These are phyloP conservation scores for Backusella luteola DNA, from an alignment of 192 early-diverging fungal species.

Conservation along the genomic window DNA sequence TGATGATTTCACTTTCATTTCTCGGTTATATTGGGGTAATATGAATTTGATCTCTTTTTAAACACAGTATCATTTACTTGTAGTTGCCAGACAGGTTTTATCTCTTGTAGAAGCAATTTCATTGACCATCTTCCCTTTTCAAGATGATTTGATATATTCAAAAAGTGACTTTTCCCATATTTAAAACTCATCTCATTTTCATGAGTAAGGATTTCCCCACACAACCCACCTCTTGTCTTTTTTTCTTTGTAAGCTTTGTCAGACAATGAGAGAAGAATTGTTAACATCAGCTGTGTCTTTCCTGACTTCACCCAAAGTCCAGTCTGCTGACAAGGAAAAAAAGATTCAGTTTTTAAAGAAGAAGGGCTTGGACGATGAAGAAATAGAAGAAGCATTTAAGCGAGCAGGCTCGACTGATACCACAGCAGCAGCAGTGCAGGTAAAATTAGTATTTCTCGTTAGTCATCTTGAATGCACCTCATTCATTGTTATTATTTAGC, in stretches of 20 bases:
- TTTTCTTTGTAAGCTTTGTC: constrained; percentile 6
- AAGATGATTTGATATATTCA: background rate
- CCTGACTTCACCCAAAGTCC: constrained; percentile 69
- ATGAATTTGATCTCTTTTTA: too few relatives aligned
- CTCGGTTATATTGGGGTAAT: too few relatives aligned
- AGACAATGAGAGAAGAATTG: constrained; percentile 44
- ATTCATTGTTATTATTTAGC: background rate
- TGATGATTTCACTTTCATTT: too few relatives aligned
- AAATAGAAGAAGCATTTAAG: constrained; percentile 63
- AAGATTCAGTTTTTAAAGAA: constrained; percentile 71
- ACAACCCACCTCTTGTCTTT: background rate
- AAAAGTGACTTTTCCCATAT: background rate
- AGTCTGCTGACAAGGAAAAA: constrained; percentile 65
- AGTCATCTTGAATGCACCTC: background rate
- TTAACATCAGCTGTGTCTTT: constrained; percentile 64
- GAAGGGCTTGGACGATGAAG: constrained; percentile 68
- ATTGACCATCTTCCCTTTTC: background rate
- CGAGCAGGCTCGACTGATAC: constrained; percentile 18
- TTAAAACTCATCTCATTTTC: constrained; percentile 1
- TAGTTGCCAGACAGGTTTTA: too few relatives aligned
- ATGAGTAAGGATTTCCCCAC: background rate
- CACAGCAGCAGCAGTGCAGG: background rate
- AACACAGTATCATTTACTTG: too few relatives aligned
- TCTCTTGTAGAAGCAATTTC: background rate
- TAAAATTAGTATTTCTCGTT: background rate